A percentile compares a stretch with the other conserved stretches of the same genome.
Evolutionary conservation across 225 moss, liverwort and hornwort species (phyloP).

Genomic region (Marchantia polymorpha): DNA sequence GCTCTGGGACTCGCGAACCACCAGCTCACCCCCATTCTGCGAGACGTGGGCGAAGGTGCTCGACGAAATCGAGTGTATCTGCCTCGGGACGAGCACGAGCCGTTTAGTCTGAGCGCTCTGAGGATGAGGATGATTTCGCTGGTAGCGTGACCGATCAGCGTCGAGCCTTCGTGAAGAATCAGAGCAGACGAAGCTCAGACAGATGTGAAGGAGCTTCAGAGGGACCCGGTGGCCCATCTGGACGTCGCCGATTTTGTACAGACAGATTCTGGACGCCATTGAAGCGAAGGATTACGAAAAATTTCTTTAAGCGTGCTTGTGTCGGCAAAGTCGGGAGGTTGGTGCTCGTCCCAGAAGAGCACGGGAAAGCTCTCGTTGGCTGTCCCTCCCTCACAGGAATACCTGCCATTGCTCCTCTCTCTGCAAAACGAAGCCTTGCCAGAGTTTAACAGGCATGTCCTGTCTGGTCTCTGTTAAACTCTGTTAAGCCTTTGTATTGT

Average conservation of each 20-base stretch:
- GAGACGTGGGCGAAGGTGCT: constrained; percentile 75
- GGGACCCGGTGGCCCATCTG: constrained; percentile 79
- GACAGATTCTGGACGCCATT: constrained; percentile 71
- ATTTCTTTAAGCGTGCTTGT: constrained; percentile 79
- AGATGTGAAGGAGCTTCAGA: constrained; percentile 59
- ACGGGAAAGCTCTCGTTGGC: constrained; percentile 58
- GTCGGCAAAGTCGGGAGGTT: constrained; percentile 86
- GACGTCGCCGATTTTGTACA: constrained; percentile 76
- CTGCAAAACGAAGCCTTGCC: constrained; percentile 33
- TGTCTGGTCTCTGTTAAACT: background rate
- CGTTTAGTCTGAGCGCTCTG: constrained; percentile 60
- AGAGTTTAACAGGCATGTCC: background rate
- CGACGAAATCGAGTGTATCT: constrained; percentile 56
- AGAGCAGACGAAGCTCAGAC: constrained; percentile 66
- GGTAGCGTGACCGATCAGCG: constrained; percentile 67
- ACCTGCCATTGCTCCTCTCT: constrained; percentile 53
- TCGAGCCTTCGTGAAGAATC: constrained; percentile 69
- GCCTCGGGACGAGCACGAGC: constrained; percentile 61
- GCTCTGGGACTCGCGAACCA: constrained; percentile 69
- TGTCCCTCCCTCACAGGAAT: constrained; percentile 42
- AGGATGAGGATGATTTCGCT: constrained; percentile 62
- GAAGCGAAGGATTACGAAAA: constrained; percentile 79
- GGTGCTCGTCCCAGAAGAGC: constrained; percentile 62
- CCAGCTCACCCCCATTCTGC: constrained; percentile 69
- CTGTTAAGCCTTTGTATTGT: constrained; percentile 11